Percentiles rank a stretch among this genome's conserved stretches.
These are phyloP conservation scores for Pleomassaria siparia DNA, from an alignment of 2,329 filamentous ascomycete species.

Conservation along the genomic window DNA sequence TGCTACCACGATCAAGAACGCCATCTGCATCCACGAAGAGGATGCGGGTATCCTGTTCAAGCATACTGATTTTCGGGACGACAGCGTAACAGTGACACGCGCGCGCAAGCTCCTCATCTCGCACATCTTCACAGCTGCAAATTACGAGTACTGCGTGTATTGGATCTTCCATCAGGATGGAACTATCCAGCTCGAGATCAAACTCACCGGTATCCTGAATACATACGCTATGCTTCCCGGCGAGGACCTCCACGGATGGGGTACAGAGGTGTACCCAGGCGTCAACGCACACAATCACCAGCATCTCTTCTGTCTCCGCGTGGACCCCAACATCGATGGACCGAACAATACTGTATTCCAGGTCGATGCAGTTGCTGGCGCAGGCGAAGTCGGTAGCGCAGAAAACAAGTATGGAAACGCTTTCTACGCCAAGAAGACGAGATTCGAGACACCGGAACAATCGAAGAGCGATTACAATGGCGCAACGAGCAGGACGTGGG, in stretches of 20 bases:
- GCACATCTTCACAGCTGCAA: conserved; percentile 92
- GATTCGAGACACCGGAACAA: conserved; percentile 69
- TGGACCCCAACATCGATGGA: conserved; percentile 86
- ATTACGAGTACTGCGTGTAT: conserved; percentile 89
- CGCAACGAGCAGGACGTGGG: conserved; percentile 79
- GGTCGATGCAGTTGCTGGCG: conserved; percentile 70
- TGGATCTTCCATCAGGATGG: conserved; percentile 94
- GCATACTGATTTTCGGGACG: conserved; percentile 90
- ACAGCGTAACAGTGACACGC: conserved; percentile 81
- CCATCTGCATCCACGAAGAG: conserved; percentile 94
- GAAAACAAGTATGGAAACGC: conserved; percentile 91
- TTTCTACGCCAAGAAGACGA: conserved; percentile 83
- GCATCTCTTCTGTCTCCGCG: conserved; percentile 87
- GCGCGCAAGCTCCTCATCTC: conserved; percentile 84
- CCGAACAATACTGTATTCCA: conserved; percentile 82
- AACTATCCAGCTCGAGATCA: conserved; percentile 85
- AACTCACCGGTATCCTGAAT: conserved; percentile 89
- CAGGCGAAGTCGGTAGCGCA: conserved; percentile 73
- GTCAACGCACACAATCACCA: conserved; percentile 97
- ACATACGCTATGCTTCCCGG: conserved; percentile 80
- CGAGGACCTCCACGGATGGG: conserved; percentile 84
- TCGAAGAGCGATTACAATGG: conserved; percentile 80
- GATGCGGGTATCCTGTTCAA: conserved; percentile 92
- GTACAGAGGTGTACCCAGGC: conserved; percentile 85
- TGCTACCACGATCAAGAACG: conserved; percentile 84